phyloP scores from a whole-genome alignment of 164 flowering plant species.

The Hamamelis virginiana region DNA sequence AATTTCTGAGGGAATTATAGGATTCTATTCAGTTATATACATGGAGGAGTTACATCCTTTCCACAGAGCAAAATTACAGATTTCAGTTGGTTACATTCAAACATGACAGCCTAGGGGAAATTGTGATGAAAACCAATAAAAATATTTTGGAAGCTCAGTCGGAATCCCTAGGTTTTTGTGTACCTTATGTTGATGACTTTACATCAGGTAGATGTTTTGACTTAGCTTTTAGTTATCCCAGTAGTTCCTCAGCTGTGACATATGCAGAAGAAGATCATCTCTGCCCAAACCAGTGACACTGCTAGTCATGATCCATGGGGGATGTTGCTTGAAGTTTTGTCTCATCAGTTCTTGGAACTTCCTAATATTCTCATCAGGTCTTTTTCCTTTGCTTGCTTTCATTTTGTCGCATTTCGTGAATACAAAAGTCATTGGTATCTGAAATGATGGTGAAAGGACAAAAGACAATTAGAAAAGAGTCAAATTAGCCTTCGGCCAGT shows the following conservation, averaged over 20 bases:
- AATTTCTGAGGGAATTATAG: not conserved
- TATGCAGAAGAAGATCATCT: conserved; percentile 84
- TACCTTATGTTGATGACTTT: not conserved
- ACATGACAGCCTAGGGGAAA: not conserved
- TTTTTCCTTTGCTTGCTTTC: conserved; percentile 49
- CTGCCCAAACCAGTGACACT: conserved; percentile 89
- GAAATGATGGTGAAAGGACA: conserved; percentile 17
- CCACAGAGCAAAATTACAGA: not conserved
- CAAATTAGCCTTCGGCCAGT: not conserved
- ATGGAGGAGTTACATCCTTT: not conserved
- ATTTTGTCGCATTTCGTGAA: conserved; percentile 93
- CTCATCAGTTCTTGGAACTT: conserved; percentile 32
- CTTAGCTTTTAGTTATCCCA: conserved; percentile 64
- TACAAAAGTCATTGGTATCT: conserved; percentile 88
- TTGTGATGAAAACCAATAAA: not conserved
- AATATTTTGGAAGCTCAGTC: not conserved
- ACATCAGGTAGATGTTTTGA: not conserved
- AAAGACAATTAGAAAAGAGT: not conserved
- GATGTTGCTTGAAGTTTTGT: conserved; percentile 37
- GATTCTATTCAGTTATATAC: not conserved
- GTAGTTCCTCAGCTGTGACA: conserved; percentile 92
- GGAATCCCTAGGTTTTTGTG: not conserved
- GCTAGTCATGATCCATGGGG: conserved; percentile 99
- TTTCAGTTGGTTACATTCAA: not conserved
- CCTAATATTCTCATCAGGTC: conserved; percentile 43